phyloP scores from a whole-genome alignment of 169 alveolate species.

The Amoebophrya sp. region DNA sequence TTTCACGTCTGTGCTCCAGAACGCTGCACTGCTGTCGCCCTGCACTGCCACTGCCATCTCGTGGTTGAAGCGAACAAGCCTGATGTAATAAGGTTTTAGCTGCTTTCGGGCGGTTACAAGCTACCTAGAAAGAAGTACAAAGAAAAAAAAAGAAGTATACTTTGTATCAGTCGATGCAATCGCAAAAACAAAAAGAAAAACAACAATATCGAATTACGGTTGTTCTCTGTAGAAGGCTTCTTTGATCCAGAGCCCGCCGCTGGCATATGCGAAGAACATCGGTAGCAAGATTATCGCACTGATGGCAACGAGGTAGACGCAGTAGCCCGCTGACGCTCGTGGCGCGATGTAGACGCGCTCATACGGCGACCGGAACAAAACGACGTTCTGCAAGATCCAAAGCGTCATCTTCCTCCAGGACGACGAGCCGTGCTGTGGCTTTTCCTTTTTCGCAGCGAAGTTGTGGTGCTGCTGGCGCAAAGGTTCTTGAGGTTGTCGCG shows the following conservation, averaged over 20 bases:
- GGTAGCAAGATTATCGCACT: neutral
- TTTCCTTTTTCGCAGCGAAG: too few relatives aligned
- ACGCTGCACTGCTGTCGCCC: neutral
- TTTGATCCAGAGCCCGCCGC: neutral
- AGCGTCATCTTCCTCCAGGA: neutral
- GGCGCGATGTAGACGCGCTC: neutral
- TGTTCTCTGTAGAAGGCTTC: neutral
- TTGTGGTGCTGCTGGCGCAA: too few relatives aligned
- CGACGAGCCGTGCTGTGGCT: neutral
- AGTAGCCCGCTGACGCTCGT: neutral
- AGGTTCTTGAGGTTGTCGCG: too few relatives aligned
- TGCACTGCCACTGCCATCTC: neutral
- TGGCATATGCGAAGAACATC: neutral
- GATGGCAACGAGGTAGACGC: neutral
- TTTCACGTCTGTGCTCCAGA: neutral
- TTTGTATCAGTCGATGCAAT: too few relatives aligned
- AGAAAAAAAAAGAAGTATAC: too few relatives aligned
- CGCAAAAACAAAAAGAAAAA: neutral
- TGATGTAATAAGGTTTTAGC: too few relatives aligned
- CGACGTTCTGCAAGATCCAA: neutral
- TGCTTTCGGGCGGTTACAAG: too few relatives aligned
- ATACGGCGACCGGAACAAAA: neutral
- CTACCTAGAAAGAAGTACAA: too few relatives aligned
- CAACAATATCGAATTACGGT: neutral
- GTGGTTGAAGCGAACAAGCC: neutral